Evolutionary conservation across 768 basidiomycete genomes (phyloP), one percentile per base, ranked within the genome.

Genomic region (Lactarius trivialis): DNA sequence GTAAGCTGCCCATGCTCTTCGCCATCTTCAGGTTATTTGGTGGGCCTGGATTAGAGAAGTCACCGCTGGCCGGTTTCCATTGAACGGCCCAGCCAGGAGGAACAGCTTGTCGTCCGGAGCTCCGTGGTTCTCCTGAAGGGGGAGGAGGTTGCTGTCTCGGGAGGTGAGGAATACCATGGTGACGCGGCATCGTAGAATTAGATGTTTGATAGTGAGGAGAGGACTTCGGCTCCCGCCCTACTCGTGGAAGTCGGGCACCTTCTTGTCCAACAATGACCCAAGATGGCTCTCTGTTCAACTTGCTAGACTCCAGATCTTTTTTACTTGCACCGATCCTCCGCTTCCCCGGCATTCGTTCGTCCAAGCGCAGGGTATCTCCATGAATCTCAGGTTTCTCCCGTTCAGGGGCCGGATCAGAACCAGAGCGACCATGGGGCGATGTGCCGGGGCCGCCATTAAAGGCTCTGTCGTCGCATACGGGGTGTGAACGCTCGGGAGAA

Each of bases 361-460:
- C 62, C n/a, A 30, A 39, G 37, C 60, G 60, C 17, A 34, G 58
- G 48, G 7, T 26, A 55, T 63, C 62, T 17, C 45, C 57, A 26
- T 39, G 52, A 45, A 49, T 34, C 32, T 61, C 63, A 36, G 41
- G n/a, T 24, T 33, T 61, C 60, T 84, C 82, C 32, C 80, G 75
- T 49, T 85, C 81, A 41, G 74, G 74, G 37, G 75, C 78, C 24
- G 79, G 78, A 71, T 85, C 83, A 2, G 84, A 83, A 30, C 77
- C 78, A 15, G 80, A 74, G 61, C 79, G 77, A 50, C 70, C 68
- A 67, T 82, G 82, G 19, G 68, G 67, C 19, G 60, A 52, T n/a
- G 60, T 48, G 37, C 64, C 60, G 19, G 64, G 34, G 17, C 37
- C 26, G 17, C 60, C 39, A 45, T 32, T 53, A 50, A 36, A 39